Base-by-base conservation (phyloP, 2,329 filamentous ascomycete genomes). In the Colletotrichum sp. region DNA sequence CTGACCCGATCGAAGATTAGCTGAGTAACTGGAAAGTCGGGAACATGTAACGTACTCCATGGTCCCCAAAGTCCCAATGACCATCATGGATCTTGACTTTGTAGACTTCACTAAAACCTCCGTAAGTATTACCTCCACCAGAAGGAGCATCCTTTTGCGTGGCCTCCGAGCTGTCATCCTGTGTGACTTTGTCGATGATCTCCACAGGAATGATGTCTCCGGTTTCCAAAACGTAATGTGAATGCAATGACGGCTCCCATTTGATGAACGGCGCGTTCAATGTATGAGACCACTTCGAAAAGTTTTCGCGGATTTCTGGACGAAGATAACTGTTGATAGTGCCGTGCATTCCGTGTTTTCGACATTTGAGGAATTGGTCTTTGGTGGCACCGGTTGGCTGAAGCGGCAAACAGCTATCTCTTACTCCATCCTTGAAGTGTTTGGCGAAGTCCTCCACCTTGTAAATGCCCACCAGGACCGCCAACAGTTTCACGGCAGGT, bases 201-300 rank as follows among this genome's bases (percentile, higher is more conserved):
- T 75, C 69, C 55, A 75, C 68, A 3, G 73, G 73, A 3, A 75
- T 32, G 16, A 72, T n/a, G n/a, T 75, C 68, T 4, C 64, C 57
- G 2, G 68, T 68, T 3, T 75, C 73, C 2, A 75, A 27, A 0
- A 75, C 11, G 11, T 75, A 75, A 32, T 75, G 73, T 0, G 57
- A 68, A 28, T 72, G 68, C 9, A 30, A 25, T 1, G 1, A 16
- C 3, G 30, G n/a, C 11, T 44, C 32, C 60, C 63, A 25, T 7
- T 48, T 68, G 30, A 75, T 57, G 15, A 61, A 72, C 1, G 69
- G 68, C 9, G 73, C 63, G 16, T n/a, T 68, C 13, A 75, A 0
- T 6, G 69, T 15, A 34, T 75, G 72, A 5, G 68, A 44, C 73
- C 69, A 72, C 2, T 57, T 5, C 3, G 36, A 48, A 39, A 75